Conservation (phyloP, 129 eudicot genomes). For the Chrysanthemum lavandulifolium region DNA sequence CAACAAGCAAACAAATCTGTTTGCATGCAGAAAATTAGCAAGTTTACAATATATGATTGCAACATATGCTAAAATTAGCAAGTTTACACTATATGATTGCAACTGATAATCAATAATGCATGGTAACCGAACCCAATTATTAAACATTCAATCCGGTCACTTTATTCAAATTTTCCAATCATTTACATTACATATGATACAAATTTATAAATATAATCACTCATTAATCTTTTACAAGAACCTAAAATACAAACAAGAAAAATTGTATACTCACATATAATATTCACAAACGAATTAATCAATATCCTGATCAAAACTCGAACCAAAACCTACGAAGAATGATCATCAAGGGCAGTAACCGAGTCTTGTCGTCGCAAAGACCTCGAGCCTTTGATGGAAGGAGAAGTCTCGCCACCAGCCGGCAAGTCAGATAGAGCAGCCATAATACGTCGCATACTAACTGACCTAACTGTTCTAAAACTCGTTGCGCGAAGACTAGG, state of each 20-base stretch:
- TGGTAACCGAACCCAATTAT: not conserved
- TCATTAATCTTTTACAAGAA: slow-evolving; percentile 4
- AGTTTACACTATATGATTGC: no score
- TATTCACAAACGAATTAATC: slow-evolving; percentile 21
- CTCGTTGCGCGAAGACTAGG: slow-evolving; percentile 47
- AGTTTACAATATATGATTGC: no score
- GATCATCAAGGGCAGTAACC: slow-evolving; percentile 20
- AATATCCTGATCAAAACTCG: slow-evolving; percentile 12
- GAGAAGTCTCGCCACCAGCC: slow-evolving; percentile 46
- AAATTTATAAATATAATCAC: slow-evolving; percentile 6
- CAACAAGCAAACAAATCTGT: no score
- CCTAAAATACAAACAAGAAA: not conserved
- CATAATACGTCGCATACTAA: slow-evolving; percentile 57
- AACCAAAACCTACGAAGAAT: slow-evolving; percentile 23
- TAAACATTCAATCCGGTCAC: slow-evolving; percentile 9
- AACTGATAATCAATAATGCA: not conserved
- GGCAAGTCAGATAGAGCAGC: slow-evolving; percentile 61
- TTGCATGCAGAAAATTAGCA: no score
- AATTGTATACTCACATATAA: slow-evolving; percentile 1
- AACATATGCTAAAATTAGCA: not conserved
- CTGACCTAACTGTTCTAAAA: slow-evolving; percentile 47
- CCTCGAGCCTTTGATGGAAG: slow-evolving; percentile 31
- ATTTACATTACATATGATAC: slow-evolving; percentile 3
- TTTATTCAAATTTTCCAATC: not conserved
- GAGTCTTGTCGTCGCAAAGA: slow-evolving; percentile 34